Evolutionary conservation across 805 yeast genomes (phyloP).

Genomic region (Huiozyma sinensis): DNA sequence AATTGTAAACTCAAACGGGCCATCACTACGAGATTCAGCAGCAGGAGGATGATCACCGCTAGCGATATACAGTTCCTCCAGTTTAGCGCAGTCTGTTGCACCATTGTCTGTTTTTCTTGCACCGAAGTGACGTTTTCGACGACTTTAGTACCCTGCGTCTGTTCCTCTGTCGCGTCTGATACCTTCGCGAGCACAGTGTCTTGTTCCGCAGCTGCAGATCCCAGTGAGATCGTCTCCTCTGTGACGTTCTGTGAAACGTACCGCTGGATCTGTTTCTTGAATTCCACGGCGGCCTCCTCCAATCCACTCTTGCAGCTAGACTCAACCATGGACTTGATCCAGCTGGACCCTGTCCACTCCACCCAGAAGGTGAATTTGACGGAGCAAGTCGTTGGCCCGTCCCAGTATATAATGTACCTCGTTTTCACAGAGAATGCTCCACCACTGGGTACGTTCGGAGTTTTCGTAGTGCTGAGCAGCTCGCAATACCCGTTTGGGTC

Average conservation of each 20-base stretch:
- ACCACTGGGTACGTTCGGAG: constrained; percentile 95
- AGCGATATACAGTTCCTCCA: no score
- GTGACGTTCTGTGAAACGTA: constrained; percentile 12
- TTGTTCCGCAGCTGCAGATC: not conserved
- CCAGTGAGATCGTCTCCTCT: not conserved
- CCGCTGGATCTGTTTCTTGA: constrained; percentile 23
- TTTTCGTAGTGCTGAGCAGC: constrained; percentile 49
- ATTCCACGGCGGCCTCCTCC: constrained; percentile 41
- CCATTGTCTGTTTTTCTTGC: no score
- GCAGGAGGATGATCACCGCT: not conserved
- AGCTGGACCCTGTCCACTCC: constrained; percentile 81
- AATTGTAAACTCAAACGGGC: not conserved
- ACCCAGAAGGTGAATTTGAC: constrained; percentile 54
- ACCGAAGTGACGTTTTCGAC: not conserved
- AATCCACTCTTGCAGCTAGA: constrained; percentile 75
- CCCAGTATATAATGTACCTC: constrained; percentile 67
- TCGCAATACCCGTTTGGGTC: constrained; percentile 44
- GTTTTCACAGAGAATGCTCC: constrained; percentile 63
- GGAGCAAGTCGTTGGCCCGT: constrained; percentile 36
- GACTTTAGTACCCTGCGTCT: not conserved
- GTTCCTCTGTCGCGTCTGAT: not conserved
- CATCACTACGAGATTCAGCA: not conserved
- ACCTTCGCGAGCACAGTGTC: not conserved
- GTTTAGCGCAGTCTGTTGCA: no score
- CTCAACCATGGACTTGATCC: constrained; percentile 84